Base-by-base conservation (phyloP, 768 basidiomycete species). In the Candolleomyces eurysporus region DNA sequence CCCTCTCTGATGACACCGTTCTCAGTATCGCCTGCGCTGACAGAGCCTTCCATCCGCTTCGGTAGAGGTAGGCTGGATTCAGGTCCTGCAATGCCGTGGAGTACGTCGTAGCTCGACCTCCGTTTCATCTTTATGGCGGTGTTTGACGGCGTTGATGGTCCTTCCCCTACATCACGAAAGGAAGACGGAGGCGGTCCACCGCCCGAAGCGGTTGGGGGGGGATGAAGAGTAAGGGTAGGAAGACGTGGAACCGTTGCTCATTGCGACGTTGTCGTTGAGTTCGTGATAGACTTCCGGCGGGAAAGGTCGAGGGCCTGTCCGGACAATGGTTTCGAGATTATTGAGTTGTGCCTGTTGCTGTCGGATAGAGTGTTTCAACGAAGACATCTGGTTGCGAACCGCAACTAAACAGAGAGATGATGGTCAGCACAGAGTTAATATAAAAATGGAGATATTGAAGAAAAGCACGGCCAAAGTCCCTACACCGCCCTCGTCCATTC, bases 281-380 rank as follows among this genome's bases (percentile, higher is more conserved):
- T 79, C 75, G 54, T 45, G 32, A 22, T 49, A 43, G 13, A 57
- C 16, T 10, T 64, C 63, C 30, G 77, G 68, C n/a, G 76, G 75
- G 64, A 84, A 78, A 43, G 87, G 84, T 60, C 91, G 83, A 16
- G 90, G 88, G 17, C 85, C 85, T 65, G 84, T 83, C 54, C 87
- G 80, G 52, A 93, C 75, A 57, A 83, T 79, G 68, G 79, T 89
- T 71, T 93, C 91, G 57, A 92, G 82, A 43, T 69, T 79, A 65
- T 87, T 82, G 40, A 92, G 72, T 66, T 92, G 90, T 19, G 91
- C 91, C 77, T 92, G 90, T 69, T 93, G 89, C 67, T 92, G 91
- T 63, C 91, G 78, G 67, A 93, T 93, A 69, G 81, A 84, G 71
- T 93, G 91, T 74, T 89, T 92, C 68, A 93, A 75, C 45, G 86